phyloP scores from a whole-genome alignment of 169 alveolate genomes.

The Hepatocystis sp. region DNA sequence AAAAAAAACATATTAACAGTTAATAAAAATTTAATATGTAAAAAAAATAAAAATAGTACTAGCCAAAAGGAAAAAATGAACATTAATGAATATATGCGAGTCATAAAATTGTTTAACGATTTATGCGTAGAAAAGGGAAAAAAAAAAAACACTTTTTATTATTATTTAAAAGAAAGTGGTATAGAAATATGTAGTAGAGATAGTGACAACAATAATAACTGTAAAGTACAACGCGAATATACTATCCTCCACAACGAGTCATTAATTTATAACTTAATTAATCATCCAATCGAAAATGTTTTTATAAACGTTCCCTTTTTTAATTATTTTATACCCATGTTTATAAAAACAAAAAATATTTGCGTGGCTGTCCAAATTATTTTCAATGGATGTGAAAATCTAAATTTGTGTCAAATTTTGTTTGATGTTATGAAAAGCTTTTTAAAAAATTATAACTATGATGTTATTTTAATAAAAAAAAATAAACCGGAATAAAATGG shows the following conservation, averaged over 20 bases:
- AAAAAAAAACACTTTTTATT: conserved; percentile 21
- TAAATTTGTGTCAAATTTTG: conserved; percentile 17
- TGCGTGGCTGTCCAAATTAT: conserved; percentile 21
- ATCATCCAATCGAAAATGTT: conserved; percentile 11
- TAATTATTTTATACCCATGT: conserved; percentile 65
- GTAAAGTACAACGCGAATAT: conserved; percentile 3
- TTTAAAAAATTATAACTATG: conserved; percentile 63
- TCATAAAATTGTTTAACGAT: conserved; percentile 15
- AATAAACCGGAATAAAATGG: not conserved
- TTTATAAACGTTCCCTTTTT: conserved; percentile 43
- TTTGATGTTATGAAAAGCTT: conserved; percentile 26
- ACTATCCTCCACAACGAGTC: conserved; percentile 8
- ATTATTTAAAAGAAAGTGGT: conserved; percentile 28
- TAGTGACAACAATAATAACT: no score
- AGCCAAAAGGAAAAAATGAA: conserved; percentile 6
- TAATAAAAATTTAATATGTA: no score
- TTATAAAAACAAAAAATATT: conserved; percentile 38
- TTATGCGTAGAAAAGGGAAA: conserved; percentile 11
- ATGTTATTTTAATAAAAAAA: conserved; percentile 38
- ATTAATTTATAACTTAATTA: conserved; percentile 14
- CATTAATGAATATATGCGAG: conserved; percentile 13
- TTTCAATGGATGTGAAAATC: conserved; percentile 18
- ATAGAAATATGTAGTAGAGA: conserved; percentile 10
- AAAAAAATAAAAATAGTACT: not conserved
- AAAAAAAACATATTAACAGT: no score